Percentiles rank a stretch among this genome's conserved stretches.
Conservation (phyloP, 306 rosid species). For the Acacia crassicarpa region DNA sequence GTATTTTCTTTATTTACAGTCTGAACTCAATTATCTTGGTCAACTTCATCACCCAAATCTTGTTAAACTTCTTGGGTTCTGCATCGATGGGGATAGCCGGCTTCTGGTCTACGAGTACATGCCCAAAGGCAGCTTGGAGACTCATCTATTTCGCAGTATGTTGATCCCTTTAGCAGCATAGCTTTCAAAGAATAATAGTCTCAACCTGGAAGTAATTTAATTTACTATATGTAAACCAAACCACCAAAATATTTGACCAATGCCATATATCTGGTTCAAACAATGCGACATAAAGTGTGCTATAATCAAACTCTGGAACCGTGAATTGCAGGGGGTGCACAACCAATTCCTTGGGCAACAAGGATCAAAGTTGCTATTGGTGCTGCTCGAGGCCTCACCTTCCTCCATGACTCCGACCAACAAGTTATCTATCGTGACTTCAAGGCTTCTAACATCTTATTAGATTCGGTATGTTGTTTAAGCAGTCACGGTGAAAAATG, state of each 20-base stretch:
- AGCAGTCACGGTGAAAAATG: not conserved
- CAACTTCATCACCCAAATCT: constrained; percentile 75
- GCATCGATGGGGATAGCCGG: constrained; percentile 62
- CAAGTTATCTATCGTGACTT: constrained; percentile 71
- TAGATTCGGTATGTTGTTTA: constrained; percentile 53
- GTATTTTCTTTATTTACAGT: constrained; percentile 40
- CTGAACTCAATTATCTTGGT: constrained; percentile 73
- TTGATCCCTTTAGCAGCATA: not conserved
- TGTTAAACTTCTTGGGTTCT: constrained; percentile 71
- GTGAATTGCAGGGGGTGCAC: constrained; percentile 39
- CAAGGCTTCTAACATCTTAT: constrained; percentile 67
- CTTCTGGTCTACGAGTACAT: constrained; percentile 75
- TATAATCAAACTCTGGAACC: not conserved
- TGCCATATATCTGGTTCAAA: not conserved
- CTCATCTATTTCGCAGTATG: constrained; percentile 72
- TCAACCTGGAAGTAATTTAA: not conserved
- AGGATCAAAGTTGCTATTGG: constrained; percentile 56
- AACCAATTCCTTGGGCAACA: constrained; percentile 48
- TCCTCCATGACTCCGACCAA: constrained; percentile 44
- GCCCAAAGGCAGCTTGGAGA: constrained; percentile 73
- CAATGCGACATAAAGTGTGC: not conserved
- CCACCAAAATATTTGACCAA: not conserved
- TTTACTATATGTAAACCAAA: not conserved
- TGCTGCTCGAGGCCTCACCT: constrained; percentile 58
- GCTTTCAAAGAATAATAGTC: not conserved